Evolutionary conservation across 2,329 filamentous ascomycete species (phyloP).

Genomic region (Claviceps humidiphila): DNA sequence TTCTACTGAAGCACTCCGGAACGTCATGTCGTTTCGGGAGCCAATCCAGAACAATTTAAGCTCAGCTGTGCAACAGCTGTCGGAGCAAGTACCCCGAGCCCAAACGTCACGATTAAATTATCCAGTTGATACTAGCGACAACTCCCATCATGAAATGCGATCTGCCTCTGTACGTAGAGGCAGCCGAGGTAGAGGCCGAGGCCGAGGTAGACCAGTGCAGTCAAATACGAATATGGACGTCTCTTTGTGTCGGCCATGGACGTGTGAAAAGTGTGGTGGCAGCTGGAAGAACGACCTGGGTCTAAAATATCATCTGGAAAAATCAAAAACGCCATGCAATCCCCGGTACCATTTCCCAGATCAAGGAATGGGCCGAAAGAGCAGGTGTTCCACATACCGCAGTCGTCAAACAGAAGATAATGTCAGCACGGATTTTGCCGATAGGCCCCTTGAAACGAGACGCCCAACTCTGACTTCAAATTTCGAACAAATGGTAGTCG

Average conservation of each 20-base stretch:
- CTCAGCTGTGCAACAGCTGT: not conserved
- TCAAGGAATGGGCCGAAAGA: constrained; percentile 8
- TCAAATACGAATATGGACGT: constrained; percentile 6
- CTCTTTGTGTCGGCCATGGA: constrained; percentile 21
- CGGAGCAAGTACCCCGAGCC: not conserved
- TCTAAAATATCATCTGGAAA: constrained; percentile 44
- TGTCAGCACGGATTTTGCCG: not conserved
- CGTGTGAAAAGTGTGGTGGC: constrained; percentile 39
- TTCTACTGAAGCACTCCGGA: constrained; percentile 1
- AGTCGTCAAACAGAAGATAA: constrained; percentile 1
- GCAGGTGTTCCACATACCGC: constrained; percentile 5
- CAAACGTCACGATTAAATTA: not conserved
- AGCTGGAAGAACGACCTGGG: constrained; percentile 46
- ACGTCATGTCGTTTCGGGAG: not conserved
- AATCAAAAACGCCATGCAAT: constrained; percentile 41
- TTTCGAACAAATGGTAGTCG: not conserved
- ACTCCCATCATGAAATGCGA: not conserved
- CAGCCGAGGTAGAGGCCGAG: constrained; percentile 6
- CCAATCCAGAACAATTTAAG: not conserved
- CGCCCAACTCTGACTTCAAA: not conserved
- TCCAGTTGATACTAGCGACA: not conserved
- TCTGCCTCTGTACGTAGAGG: not conserved
- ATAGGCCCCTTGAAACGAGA: not conserved
- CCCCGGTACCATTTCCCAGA: constrained; percentile 19
- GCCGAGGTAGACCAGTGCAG: constrained; percentile 3